phyloP scores from a whole-genome alignment of 495 filamentous ascomycete species.

The Sphaerosporella brunnea region DNA sequence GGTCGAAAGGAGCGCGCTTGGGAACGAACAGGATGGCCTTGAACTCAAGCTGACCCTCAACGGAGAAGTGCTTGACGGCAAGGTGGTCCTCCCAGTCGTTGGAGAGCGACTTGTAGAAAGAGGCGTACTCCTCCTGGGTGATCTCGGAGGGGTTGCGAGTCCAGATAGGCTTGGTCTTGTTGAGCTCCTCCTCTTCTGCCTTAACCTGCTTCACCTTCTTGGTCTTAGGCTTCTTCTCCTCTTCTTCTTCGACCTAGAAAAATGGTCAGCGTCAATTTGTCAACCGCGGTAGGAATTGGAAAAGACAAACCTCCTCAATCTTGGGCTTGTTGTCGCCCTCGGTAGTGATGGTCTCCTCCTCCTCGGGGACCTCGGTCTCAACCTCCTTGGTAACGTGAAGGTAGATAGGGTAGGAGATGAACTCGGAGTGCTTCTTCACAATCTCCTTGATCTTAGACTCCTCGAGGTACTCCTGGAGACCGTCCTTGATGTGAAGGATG shows the following conservation, averaged over 20 bases:
- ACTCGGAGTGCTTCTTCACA: slow-evolving; percentile 99
- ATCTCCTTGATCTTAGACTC: slow-evolving; percentile 99
- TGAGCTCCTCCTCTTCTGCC: slow-evolving; percentile 97
- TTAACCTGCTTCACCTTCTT: slow-evolving; percentile 99
- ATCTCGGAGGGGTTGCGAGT: slow-evolving; percentile 95
- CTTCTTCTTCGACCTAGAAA: slow-evolving; percentile 53
- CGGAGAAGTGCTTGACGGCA: slow-evolving; percentile 99
- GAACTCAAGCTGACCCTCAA: slow-evolving; percentile 99
- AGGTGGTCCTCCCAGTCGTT: slow-evolving; percentile 99
- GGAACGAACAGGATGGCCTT: slow-evolving; percentile 97
- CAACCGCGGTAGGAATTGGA: neutral
- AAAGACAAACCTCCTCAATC: slow-evolving; percentile 49
- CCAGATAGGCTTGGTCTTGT: slow-evolving; percentile 99
- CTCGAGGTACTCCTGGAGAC: slow-evolving; percentile 95
- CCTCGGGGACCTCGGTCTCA: slow-evolving; percentile 95
- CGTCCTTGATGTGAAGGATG: slow-evolving; percentile 95
- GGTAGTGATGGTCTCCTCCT: slow-evolving; percentile 58
- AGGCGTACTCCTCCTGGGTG: slow-evolving; percentile 86
- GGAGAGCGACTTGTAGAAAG: slow-evolving; percentile 99
- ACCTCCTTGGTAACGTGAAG: slow-evolving; percentile 97
- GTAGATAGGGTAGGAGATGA: slow-evolving; percentile 99
- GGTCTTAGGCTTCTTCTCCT: slow-evolving; percentile 84
- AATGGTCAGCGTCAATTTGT: neutral
- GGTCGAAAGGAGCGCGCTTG: slow-evolving; percentile 98
- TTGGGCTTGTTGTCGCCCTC: slow-evolving; percentile 64